Evolutionary conservation across 331 rosid genomes (phyloP).

Genomic region (Malus hybrid): DNA sequence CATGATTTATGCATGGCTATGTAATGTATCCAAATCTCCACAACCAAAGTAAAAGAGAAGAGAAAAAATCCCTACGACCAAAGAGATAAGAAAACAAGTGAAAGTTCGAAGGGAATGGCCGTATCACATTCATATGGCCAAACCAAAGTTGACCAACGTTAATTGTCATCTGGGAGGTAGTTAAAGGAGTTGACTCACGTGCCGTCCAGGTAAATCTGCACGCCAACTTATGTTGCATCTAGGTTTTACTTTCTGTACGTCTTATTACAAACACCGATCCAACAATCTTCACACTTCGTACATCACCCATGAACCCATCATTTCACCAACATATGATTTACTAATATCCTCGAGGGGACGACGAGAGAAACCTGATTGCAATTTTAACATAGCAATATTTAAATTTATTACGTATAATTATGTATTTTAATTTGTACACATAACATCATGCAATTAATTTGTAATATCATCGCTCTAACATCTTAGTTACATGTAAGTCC

Average conservation of each 20-base stretch:
- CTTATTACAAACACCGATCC: background rate
- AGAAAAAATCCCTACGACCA: background rate
- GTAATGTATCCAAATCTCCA: background rate
- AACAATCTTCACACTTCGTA: background rate
- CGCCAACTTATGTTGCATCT: slow-evolving; percentile 4
- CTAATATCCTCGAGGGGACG: rapidly evolving
- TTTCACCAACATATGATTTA: no score
- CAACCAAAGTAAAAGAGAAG: no score
- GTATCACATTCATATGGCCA: background rate
- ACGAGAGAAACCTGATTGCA: no score
- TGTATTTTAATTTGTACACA: no score
- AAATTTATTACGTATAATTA: no score
- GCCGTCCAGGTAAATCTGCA: slow-evolving; percentile 22
- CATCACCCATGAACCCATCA: no score
- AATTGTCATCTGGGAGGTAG: background rate
- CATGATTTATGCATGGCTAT: background rate
- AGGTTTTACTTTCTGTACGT: background rate
- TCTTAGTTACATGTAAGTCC: no score
- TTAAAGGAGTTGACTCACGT: slow-evolving; percentile 1
- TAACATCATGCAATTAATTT: no score
- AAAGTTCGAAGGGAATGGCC: background rate
- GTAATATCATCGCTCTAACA: no score
- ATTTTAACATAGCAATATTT: no score
- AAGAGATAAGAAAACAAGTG: background rate
- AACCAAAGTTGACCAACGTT: slow-evolving; percentile 10